Evolutionary conservation across 306 rosid species (phyloP).

Genomic region (Calophaca sinica): DNA sequence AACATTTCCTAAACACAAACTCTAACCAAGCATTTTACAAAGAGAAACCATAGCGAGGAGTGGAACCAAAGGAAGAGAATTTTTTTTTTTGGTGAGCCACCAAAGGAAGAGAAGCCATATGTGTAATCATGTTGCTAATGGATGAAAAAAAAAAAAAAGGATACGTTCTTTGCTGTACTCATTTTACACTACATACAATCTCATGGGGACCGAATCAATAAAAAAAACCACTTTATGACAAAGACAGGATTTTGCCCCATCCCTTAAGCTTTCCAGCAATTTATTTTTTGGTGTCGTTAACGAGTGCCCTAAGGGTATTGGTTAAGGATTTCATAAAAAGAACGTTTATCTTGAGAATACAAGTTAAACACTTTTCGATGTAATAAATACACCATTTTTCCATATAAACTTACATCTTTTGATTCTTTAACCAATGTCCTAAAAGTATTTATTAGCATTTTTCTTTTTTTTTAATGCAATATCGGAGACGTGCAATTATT

Average conservation of each 20-base stretch:
- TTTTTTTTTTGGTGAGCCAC: too few relatives aligned
- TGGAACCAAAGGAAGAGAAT: background rate
- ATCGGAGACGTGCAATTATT: background rate
- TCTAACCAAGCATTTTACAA: background rate
- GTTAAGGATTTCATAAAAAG: too few relatives aligned
- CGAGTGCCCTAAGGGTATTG: too few relatives aligned
- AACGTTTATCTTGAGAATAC: too few relatives aligned
- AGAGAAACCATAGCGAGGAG: background rate
- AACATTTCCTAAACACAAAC: background rate
- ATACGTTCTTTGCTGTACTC: background rate
- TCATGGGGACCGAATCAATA: constrained; percentile 26
- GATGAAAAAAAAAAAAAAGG: constrained; percentile 5
- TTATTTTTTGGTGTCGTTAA: too few relatives aligned
- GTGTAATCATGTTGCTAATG: background rate
- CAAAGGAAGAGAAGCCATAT: background rate
- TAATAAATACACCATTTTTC: too few relatives aligned
- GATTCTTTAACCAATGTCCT: too few relatives aligned
- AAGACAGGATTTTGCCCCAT: constrained; percentile 12
- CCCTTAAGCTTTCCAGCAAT: background rate
- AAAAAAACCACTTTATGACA: constrained; percentile 26
- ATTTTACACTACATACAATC: background rate
- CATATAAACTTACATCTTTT: too few relatives aligned
- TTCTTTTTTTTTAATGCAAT: background rate
- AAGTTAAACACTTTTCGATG: too few relatives aligned
- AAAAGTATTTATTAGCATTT: too few relatives aligned